phyloP scores from a whole-genome alignment of 2,329 filamentous ascomycete genomes.

The Neodidymelliopsis sp. region DNA sequence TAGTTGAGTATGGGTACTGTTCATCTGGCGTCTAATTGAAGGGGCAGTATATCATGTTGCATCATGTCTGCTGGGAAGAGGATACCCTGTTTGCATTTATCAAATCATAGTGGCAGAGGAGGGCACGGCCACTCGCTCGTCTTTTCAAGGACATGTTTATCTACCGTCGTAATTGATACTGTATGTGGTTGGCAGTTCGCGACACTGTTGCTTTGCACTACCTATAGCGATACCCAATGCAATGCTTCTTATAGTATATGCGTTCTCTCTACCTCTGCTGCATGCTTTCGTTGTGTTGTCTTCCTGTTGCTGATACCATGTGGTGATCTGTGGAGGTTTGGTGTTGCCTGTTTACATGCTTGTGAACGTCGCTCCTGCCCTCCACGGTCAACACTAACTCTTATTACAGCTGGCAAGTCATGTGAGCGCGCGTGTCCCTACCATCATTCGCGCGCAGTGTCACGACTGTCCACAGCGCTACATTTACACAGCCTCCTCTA shows the following conservation, averaged over 20 bases:
- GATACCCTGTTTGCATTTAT: constrained; percentile 11
- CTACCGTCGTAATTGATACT: background rate
- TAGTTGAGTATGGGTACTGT: constrained; percentile 3
- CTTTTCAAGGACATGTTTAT: background rate
- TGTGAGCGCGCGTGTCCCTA: background rate
- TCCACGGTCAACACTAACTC: background rate
- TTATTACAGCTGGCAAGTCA: background rate
- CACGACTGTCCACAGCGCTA: background rate
- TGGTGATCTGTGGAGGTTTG: too few relatives aligned
- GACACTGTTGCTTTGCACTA: background rate
- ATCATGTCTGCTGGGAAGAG: constrained; percentile 11
- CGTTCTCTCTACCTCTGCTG: too few relatives aligned
- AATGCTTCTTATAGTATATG: too few relatives aligned
- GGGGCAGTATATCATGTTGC: constrained; percentile 5
- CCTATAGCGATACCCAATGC: constrained; percentile 9
- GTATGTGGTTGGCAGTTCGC: background rate
- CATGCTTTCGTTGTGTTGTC: too few relatives aligned
- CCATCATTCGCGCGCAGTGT: background rate
- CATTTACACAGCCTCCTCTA: background rate
- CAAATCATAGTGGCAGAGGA: background rate
- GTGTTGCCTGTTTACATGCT: background rate
- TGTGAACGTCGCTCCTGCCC: constrained; percentile 5
- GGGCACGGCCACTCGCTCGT: background rate
- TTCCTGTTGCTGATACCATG: too few relatives aligned
- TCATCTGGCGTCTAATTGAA: constrained; percentile 8